Base-by-base conservation (phyloP, 2,329 filamentous ascomycete species). In the Onygenales sp. region DNA sequence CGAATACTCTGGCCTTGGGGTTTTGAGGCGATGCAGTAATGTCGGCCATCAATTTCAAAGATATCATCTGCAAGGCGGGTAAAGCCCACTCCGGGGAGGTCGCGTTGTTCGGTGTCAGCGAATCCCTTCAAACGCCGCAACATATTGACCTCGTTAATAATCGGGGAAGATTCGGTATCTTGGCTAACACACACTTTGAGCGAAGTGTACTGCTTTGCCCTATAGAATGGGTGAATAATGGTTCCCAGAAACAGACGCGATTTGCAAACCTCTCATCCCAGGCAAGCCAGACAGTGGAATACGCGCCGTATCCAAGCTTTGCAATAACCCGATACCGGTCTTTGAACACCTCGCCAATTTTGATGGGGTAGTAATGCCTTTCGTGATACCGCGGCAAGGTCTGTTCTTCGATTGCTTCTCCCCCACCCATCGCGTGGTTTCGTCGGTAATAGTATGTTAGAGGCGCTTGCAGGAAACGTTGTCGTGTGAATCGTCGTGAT, bases 231-330 rank as follows among this genome's bases (percentile, higher is more conserved):
- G 34, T 49, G 8, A 45, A 44, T 14, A 14, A 34, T 47, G 5
- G n/a, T 39, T 49, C n/a, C 6, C 33, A 31, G 34, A 31, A 37
- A 48, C 3, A 27, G 31, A 21, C 3, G 45, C 13, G 45, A 36
- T 34, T 48, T 36, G 45, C 33, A 42, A 49, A 51, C 48, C 33
- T 51, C 17, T 42, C 6, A 42, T 58, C 52, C 44, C 52, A 49
- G 40, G 52, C 49, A 33, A 58, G 56, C 57, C 56, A 59, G 31
- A 56, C 54, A 9, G 57, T 59, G 3, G 57, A 59, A 43, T 51
- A 49, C 14, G 57, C 54, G 13, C 57, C 57, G 48, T 47, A 59
- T 27, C 57, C 57, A 14, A 59, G 56, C 51, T 59, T 59, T 14
- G 49, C 54, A 32, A 59, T 46, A 37, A 59, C 37, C 33, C 46